Evolutionary conservation across 495 filamentous ascomycete species (phyloP).

Genomic region (Chaetomium fimeti): DNA sequence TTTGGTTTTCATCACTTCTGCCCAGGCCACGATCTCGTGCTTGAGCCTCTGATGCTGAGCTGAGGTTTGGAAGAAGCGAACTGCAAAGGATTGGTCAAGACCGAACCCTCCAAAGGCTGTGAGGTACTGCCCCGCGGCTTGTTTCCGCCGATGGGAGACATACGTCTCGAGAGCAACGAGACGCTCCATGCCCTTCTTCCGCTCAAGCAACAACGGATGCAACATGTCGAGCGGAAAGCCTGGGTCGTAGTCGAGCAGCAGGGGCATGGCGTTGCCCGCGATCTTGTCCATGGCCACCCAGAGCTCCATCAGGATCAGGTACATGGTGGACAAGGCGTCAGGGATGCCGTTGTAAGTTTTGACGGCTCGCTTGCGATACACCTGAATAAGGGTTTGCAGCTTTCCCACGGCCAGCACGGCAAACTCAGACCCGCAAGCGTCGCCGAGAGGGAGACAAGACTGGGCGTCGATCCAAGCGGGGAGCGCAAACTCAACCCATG

Average conservation of each 20-base stretch:
- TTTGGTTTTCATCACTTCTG: too few species aligned
- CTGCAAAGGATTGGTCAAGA: conserved; percentile 46
- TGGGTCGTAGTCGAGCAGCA: conserved; percentile 54
- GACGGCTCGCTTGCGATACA: conserved; percentile 28
- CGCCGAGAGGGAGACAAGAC: not conserved
- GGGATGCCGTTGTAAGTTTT: conserved; percentile 46
- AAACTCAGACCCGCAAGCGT: not conserved
- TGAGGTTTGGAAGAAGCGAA: conserved; percentile 54
- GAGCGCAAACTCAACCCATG: conserved; percentile 6
- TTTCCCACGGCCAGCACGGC: conserved; percentile 11
- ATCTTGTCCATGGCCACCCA: conserved; percentile 62
- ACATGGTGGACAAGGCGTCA: conserved; percentile 56
- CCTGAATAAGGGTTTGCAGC: conserved; percentile 24
- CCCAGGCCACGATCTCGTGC: conserved; percentile 38
- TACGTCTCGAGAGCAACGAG: conserved; percentile 53
- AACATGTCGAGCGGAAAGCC: conserved; percentile 48
- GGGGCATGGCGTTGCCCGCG: conserved; percentile 38
- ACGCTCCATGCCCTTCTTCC: conserved; percentile 48
- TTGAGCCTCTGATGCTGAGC: conserved; percentile 41
- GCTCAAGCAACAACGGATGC: conserved; percentile 47
- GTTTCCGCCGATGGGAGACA: conserved; percentile 35
- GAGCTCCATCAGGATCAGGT: conserved; percentile 59
- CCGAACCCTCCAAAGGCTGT: conserved; percentile 42
- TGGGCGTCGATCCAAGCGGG: conserved; percentile 26
- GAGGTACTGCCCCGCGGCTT: conserved; percentile 23